Evolutionary conservation across 305 asterid genomes (phyloP).

Genomic region (Solanum hybrid): DNA sequence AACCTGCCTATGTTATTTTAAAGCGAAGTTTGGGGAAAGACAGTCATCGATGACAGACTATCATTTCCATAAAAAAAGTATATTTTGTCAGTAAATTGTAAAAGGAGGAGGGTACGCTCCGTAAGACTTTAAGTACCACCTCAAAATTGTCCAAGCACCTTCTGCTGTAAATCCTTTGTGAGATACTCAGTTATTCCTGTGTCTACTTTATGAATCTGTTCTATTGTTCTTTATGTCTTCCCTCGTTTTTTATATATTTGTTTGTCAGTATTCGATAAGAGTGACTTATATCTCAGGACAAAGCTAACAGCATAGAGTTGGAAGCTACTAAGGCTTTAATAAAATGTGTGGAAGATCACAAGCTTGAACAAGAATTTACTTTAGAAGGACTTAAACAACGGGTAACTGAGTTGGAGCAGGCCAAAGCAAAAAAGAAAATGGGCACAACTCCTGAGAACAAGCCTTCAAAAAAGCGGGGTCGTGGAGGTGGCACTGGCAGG

Average conservation of each 20-base stretch:
- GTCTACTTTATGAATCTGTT: not conserved
- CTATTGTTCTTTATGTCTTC: not conserved
- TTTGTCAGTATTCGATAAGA: not conserved
- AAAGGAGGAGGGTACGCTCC: not conserved
- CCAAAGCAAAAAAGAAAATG: constrained; percentile 10
- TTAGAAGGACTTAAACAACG: constrained; percentile 7
- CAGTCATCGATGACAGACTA: not conserved
- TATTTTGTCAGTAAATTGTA: not conserved
- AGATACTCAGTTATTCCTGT: not conserved
- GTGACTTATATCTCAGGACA: constrained; percentile 3
- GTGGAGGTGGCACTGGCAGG: not conserved
- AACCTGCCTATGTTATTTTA: not conserved
- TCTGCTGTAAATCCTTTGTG: not conserved
- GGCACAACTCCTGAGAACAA: not conserved
- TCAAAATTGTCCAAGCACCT: not conserved
- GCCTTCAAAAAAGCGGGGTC: constrained; percentile 10
- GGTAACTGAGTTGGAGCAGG: constrained; percentile 12
- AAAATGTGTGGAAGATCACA: constrained; percentile 20
- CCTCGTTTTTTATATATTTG: not conserved
- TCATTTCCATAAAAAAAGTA: not conserved
- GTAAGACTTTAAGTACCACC: not conserved
- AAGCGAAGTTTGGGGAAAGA: not conserved
- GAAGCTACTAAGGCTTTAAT: constrained; percentile 13
- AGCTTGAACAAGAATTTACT: constrained; percentile 10
- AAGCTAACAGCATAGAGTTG: constrained; percentile 11